Base-by-base conservation (phyloP, 2,329 filamentous ascomycete species). In the Diaporthe longicolla region DNA sequence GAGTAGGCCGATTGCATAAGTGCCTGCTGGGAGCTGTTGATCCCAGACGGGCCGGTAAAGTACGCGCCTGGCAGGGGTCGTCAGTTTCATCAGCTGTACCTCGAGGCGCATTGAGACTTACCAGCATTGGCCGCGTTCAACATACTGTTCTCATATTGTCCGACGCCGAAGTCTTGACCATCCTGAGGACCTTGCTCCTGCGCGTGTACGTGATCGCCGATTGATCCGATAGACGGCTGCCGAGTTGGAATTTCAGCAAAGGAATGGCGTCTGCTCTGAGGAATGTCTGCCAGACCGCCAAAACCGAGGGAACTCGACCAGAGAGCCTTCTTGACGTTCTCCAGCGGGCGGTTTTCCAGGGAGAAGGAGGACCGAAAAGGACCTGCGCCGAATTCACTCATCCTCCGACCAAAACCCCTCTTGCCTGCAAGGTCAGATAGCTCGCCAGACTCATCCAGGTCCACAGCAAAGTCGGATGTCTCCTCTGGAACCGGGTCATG, bases 231-330 rank as follows among this genome's bases (percentile, higher is more conserved):
- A 3, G 91, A 92, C 2, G 87, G 89, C 77, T 93, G 91, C 19
- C 91, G 87, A 35, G 90, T 91, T 37, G 89, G 90, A 79, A 92
- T 87, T 78, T 92, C 92, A 69, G 91, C 94, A 80, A 97, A 94
- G 1, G 94, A 96, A 82, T 96, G 94, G 37, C 94, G 91, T 74
- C 94, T 89, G 78, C 93, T 95, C 79, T 95, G 93, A 17, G 92
- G 90, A 40, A 91, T 86, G 75, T 94, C 92, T 5, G 86, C 87
- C 32, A 89, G 77, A 21, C 88, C 87, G 58, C 89, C 88, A 80
- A 94, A 93, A 1, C 90, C 91, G n/a, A 92, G 87, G 8, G 91
- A 91, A 77, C 89, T 93, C 77, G 93, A 92, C 93, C 93, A 95
- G 75, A 90, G 89, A 5, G 88, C 90, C 78, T 90, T 92, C 82